Evolutionary conservation across 129 eudicot genomes (phyloP).

Genomic region (Arctium lappa): DNA sequence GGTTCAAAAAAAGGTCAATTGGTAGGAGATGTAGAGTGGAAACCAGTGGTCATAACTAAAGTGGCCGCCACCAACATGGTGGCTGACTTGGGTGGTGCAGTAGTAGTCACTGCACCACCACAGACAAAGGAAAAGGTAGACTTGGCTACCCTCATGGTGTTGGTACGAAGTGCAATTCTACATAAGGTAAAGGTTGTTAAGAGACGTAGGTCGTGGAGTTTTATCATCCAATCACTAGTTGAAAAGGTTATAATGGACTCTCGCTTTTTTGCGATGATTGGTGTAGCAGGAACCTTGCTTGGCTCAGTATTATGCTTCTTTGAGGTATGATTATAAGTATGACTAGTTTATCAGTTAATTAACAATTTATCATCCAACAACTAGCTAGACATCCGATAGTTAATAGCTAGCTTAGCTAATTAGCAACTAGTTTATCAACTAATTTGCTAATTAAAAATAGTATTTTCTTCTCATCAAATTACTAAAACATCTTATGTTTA

Average conservation of each 20-base stretch:
- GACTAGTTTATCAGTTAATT: not conserved
- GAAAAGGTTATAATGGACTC: slow-evolving; percentile 67
- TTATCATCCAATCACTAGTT: slow-evolving; percentile 39
- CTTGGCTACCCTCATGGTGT: slow-evolving; percentile 18
- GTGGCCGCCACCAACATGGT: slow-evolving; percentile 10
- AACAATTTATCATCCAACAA: not conserved
- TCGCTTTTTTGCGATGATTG: slow-evolving; percentile 69
- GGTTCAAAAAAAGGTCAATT: slow-evolving; percentile 18
- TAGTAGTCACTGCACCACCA: slow-evolving; percentile 18
- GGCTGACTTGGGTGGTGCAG: slow-evolving; percentile 2
- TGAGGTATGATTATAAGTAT: slow-evolving; percentile 45
- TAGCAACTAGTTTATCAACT: not conserved
- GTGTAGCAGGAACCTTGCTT: slow-evolving; percentile 72
- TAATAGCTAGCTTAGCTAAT: not conserved
- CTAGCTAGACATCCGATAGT: too few species aligned
- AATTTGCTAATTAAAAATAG: not conserved
- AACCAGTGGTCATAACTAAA: slow-evolving; percentile 14
- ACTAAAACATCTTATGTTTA: not conserved
- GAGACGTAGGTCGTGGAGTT: slow-evolving; percentile 40
- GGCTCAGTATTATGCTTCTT: slow-evolving; percentile 75
- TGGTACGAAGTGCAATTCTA: not conserved
- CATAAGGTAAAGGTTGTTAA: slow-evolving; percentile 24
- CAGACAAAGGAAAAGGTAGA: slow-evolving; percentile 32
- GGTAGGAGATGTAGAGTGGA: slow-evolving; percentile 24
- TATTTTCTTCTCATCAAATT: not conserved